Base-by-base conservation (phyloP, 2,329 filamentous ascomycete genomes). In the Trichoderma sp. region DNA sequence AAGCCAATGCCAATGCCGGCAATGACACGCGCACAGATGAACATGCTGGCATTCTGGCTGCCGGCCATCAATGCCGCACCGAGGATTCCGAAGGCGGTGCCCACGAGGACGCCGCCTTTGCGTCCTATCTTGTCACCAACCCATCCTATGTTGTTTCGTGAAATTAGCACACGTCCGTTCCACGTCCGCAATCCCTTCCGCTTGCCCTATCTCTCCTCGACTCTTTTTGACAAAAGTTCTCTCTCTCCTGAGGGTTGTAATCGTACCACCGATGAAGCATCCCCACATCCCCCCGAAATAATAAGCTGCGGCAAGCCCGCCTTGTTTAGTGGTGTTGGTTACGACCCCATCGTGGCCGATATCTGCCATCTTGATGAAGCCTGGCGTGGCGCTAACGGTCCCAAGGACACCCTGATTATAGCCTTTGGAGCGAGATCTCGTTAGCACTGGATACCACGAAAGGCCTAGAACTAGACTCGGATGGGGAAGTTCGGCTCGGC, bases 341-440 rank as follows among this genome's bases (percentile, higher is more conserved):
- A 89, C 84, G 4, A 82, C 85, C 31, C 86, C 87, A 77, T 87
- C 84, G 0, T 84, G 78, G 18, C 88, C 87, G 63, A 89, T 88
- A 62, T 84, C 84, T 9, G 88, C 86, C 78, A 84, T 82, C 14
- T 79, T 77, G 27, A 87, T 83, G 79, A 85, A 87, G 66, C 81
- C 79, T 1, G 84, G 84, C 14, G 85, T 83, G 9, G 80, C 80
- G 75, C 87, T 89, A 66, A 89, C 86, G 56, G 85, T 86, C 66
- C 88, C 87, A 84, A 88, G 86, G n/a, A 89, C 87, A 69, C 88
- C 88, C 78, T 89, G 88, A 75, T 89, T 87, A 81, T 89, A 90
- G 24, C 88, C 88, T 83, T 38, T 41, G 14, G 81, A 27, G 45
- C 38, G 24, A 45, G 24, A 24, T 24, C 24, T 60, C 59, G 31